Percentiles rank a stretch among this genome's conserved stretches.
Conservation (phyloP, 1,284 basidiomycete species). For the Microstroma glucosiphilum region DNA sequence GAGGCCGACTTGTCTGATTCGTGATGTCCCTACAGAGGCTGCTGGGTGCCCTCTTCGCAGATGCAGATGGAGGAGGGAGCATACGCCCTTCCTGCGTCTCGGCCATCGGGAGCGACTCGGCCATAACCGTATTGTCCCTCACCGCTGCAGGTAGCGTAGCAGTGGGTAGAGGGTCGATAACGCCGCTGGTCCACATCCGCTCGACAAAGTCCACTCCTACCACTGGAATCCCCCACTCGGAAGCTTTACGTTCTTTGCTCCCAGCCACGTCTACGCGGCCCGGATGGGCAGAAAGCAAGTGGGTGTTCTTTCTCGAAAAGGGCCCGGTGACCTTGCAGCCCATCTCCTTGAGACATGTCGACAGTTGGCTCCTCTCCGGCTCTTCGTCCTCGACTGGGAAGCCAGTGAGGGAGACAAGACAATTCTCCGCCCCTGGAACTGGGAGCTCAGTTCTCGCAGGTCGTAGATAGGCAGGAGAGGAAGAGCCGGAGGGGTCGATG, state of each 20-base stretch:
- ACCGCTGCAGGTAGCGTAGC: no score
- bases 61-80: no score
- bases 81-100: no score
- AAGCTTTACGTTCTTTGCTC: slow-evolving; percentile 2
- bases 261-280: not conserved
- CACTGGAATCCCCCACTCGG: slow-evolving; percentile 9
- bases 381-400: slow-evolving; percentile 2
- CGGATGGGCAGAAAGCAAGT: slow-evolving; percentile 7
- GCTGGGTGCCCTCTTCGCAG: no score
- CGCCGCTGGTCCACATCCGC: slow-evolving; percentile 6
- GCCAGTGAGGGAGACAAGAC: slow-evolving; percentile 9
- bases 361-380: slow-evolving; percentile 1
- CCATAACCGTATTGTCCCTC: no score
- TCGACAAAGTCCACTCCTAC: slow-evolving; percentile 10
- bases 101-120: no score
- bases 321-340: slow-evolving; percentile 8
- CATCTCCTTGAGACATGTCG: not conserved
- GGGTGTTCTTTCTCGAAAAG: slow-evolving; percentile 7
- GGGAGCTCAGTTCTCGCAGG: slow-evolving; percentile 6
- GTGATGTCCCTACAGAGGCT: no score
- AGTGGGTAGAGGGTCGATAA: not conserved
- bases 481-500: not conserved
- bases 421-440: not conserved
- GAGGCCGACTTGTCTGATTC: no score
- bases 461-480: slow-evolving; percentile 5